Conservation (phyloP, 257 asterid genomes). For the Primulina huaijiensis region DNA sequence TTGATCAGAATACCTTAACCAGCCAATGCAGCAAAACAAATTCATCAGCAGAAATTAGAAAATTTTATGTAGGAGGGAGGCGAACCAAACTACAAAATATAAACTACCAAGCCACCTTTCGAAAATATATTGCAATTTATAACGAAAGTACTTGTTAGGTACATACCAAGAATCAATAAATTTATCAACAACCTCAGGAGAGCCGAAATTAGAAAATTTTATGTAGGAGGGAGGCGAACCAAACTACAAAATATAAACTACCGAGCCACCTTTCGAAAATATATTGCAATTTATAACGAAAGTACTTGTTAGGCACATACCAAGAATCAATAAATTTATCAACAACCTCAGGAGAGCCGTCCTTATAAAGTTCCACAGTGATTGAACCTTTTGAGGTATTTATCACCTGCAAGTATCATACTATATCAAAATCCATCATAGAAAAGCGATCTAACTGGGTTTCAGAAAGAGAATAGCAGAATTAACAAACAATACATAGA, state of each 20-base stretch:
- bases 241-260: not conserved
- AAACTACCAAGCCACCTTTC: conserved; percentile 16
- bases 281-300: conserved; percentile 8
- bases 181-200: conserved; percentile 73
- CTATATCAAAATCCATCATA: conserved; percentile 18
- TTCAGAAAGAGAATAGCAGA: not conserved
- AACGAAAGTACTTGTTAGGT: conserved; percentile 1
- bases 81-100: not conserved
- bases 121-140: conserved; percentile 14
- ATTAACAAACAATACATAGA: not conserved
- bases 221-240: not conserved
- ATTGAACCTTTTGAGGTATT: conserved; percentile 79
- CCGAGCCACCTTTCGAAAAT: conserved; percentile 15
- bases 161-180: conserved; percentile 71
- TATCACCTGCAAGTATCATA: conserved; percentile 48
- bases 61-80: not conserved
- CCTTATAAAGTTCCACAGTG: conserved; percentile 83
- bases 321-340: conserved; percentile 62
- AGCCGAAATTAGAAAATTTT: conserved; percentile 32
- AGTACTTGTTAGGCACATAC: conserved; percentile 37
- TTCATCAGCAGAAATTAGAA: not conserved
- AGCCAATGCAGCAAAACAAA: not conserved
- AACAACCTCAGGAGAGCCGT: conserved; percentile 83
- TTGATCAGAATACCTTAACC: conserved; percentile 14
- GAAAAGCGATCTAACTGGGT: conserved; percentile 5